phyloP scores from a whole-genome alignment of 2,329 filamentous ascomycete genomes.

The Thelonectria discophora region DNA sequence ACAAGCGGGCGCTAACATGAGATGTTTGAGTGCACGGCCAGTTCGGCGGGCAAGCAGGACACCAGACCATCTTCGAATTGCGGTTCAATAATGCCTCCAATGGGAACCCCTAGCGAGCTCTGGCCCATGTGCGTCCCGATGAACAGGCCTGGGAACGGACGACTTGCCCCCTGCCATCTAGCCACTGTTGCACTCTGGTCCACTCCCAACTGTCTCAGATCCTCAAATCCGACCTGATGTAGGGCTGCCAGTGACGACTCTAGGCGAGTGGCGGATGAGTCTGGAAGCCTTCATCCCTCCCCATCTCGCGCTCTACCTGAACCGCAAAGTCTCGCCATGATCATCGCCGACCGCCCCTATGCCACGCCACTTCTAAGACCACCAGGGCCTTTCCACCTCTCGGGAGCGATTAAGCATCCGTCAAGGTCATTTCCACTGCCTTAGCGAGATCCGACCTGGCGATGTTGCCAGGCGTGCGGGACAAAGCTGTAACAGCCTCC shows the following conservation, averaged over 20 bases:
- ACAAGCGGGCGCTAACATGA: not conserved
- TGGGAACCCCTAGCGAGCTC: not conserved
- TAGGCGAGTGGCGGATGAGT: constrained; percentile 10
- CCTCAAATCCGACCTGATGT: constrained; percentile 1
- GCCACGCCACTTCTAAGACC: constrained; percentile 30
- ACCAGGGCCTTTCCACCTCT: constrained; percentile 4
- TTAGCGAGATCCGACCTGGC: constrained; percentile 9
- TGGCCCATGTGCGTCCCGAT: not conserved
- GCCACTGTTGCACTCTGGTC: constrained; percentile 14
- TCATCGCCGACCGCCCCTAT: constrained; percentile 1
- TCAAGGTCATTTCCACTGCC: not conserved
- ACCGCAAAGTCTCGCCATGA: constrained; percentile 11
- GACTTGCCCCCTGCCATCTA: constrained; percentile 19
- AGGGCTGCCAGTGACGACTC: not conserved
- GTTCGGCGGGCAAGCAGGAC: not conserved
- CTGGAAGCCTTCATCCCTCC: constrained; percentile 7
- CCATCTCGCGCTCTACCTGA: not conserved
- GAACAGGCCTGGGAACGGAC: constrained; percentile 17
- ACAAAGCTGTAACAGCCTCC: not conserved
- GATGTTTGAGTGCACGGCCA: not conserved
- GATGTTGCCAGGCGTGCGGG: not conserved
- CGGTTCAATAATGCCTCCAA: constrained; percentile 29
- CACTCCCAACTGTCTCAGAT: constrained; percentile 11
- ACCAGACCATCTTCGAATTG: not conserved
- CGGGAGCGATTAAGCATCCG: not conserved